These are phyloP conservation scores for Helianthus annuus DNA, from an alignment of 129 eudicot genomes.

Conservation along the genomic window HanXRQr2.0-SUNRISE NC_035448.2:162812581-162813080, in stretches of 20 bases:
- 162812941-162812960: slow-evolving; percentile 33
- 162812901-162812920: slow-evolving; percentile 51
- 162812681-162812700: slow-evolving; percentile 56
- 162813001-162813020: slow-evolving; percentile 58
- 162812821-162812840: slow-evolving; percentile 76
- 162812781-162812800: slow-evolving; percentile 99
- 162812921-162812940: slow-evolving; percentile 5
- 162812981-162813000: slow-evolving; percentile 48
- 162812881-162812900: slow-evolving; percentile 72
- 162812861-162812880: slow-evolving; percentile 70
- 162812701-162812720: slow-evolving; percentile 82
- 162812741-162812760: slow-evolving; percentile 87
- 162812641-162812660: too few relatives aligned
- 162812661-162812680: not conserved
- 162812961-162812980: slow-evolving; percentile 44
- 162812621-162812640: not conserved
- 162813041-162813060: slow-evolving; percentile 77
- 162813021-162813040: slow-evolving; percentile 74
- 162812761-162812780: slow-evolving; percentile 90
- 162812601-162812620: not conserved
- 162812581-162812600: too few relatives aligned
- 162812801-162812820: slow-evolving; percentile 90
- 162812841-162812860: slow-evolving; percentile 85
- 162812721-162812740: slow-evolving; percentile 57
- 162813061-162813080: slow-evolving; percentile 57